phyloP scores from a whole-genome alignment of 192 early-diverging fungal genomes.

The Coemansia sp. region DNA sequence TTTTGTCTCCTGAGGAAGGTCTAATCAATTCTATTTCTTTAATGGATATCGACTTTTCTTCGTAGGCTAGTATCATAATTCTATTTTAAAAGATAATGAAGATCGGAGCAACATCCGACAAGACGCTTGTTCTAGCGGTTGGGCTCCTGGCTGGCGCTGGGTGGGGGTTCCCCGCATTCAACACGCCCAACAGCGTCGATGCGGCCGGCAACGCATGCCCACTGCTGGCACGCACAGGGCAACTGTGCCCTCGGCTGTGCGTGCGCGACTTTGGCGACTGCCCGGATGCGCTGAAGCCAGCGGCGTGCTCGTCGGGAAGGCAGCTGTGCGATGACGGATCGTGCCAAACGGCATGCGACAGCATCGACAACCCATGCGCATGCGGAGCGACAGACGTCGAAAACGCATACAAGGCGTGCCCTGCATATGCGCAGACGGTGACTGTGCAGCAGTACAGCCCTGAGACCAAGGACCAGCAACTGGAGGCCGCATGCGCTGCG shows the following conservation, averaged over 20 bases:
- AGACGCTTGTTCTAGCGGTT: background rate
- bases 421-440: constrained; percentile 49
- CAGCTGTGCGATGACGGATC: constrained; percentile 61
- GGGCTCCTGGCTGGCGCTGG: background rate
- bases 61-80: too few species aligned
- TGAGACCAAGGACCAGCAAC: constrained; percentile 49
- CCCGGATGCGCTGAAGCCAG: constrained; percentile 44
- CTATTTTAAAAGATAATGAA: too few species aligned
- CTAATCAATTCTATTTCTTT: too few species aligned
- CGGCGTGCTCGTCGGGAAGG: constrained; percentile 34
- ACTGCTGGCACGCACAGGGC: constrained; percentile 47
- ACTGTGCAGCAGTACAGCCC: constrained; percentile 56
- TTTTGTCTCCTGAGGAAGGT: too few species aligned
- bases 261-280: constrained; percentile 57
- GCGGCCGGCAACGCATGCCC: constrained; percentile 58
- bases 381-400: constrained; percentile 45
- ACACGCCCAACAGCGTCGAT: constrained; percentile 57
- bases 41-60: too few species aligned
- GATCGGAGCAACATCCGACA: background rate
- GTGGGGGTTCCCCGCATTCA: constrained; percentile 28
- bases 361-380: constrained; percentile 57
- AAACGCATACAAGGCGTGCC: constrained; percentile 56
- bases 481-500: constrained; percentile 28
- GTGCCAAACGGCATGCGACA: constrained; percentile 52
- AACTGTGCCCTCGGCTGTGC: constrained; percentile 60